phyloP scores from a whole-genome alignment of 208 protist genomes.

The Trypanosoma rangeli region DNA sequence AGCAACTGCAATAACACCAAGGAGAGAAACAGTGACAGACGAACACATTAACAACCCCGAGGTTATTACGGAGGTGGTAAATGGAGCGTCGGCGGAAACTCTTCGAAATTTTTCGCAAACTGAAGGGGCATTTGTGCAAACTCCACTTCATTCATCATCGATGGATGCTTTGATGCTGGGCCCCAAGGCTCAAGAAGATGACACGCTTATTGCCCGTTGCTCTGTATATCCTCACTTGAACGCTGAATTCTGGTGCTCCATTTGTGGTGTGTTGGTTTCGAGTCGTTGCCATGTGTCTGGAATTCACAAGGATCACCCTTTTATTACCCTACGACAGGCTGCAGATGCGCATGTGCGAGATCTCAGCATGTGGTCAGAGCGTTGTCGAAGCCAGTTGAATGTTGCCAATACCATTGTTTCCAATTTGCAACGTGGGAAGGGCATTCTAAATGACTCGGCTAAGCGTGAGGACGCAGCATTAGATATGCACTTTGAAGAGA shows the following conservation, averaged over 20 bases:
- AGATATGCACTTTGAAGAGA: slow-evolving; percentile 25
- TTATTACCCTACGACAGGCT: slow-evolving; percentile 34
- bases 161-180: not conserved
- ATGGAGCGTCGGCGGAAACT: not conserved
- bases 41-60: not conserved
- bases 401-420: slow-evolving; percentile 25
- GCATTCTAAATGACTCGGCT: slow-evolving; percentile 11
- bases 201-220: slow-evolving; percentile 19
- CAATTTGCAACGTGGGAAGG: slow-evolving; percentile 25
- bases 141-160: not conserved
- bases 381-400: slow-evolving; percentile 29
- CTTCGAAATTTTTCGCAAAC: not conserved
- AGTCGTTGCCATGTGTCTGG: slow-evolving; percentile 35
- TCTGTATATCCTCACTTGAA: slow-evolving; percentile 37
- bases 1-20: not conserved
- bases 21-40: not conserved
- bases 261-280: slow-evolving; percentile 36
- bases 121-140: not conserved
- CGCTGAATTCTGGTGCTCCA: slow-evolving; percentile 37
- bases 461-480: slow-evolving; percentile 21
- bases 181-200: slow-evolving; percentile 4
- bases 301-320: slow-evolving; percentile 35
- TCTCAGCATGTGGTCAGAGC: slow-evolving; percentile 25
- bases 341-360: slow-evolving; percentile 37
- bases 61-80: not conserved